Evolutionary conservation across 2,329 filamentous ascomycete genomes (phyloP), one percentile per base, ranked within the genome.

Genomic region (Annulohypoxylon truncatum): DNA sequence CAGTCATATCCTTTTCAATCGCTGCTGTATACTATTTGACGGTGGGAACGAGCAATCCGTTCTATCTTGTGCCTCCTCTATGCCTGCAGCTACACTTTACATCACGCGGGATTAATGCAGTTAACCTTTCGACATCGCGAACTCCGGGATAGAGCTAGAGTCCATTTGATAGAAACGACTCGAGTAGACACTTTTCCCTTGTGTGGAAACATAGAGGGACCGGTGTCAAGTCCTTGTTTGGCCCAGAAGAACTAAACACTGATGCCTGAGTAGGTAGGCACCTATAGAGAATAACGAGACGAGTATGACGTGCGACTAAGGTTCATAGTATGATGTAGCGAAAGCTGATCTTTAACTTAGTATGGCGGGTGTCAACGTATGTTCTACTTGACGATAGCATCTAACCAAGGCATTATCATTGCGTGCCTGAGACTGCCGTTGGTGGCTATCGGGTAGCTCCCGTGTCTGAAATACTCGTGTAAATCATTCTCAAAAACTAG

Each of bases 61-160:
- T 20, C 13, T 31, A 50, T 54, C 26, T 22, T 26, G 46, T 56
- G 28, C 18, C 33, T 33, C 15, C 15, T 33, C 28, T 18, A 13
- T 48, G 22, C 44, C 31, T 56, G 33, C 46, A 53, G 44, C 53
- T 47, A 52, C 28, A 42, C 15, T 57, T 5, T 52, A 50, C 47
- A 52, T 51, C 24, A 47, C 15, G 46, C 33, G 52, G 53, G 24
- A 63, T 47, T 24, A 13, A 63, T 63, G 60, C 22, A 35, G 33
- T 46, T 38, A 52, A 28, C 60, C 53, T 57, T 51, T 29, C 20
- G 12, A 47, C 29, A 35, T 31, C 35, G 31, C 18, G 35, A n/a
- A 24, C n/a, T 24, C 46, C 46, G 33, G 33, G 26, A 38, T 12
- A 40, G 9, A 7, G 9, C 10, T 9, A 48, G 15, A 15, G 7